A percentile compares a stretch with the other conserved stretches of the same genome.
These are phyloP conservation scores for Protomyces lactucae-debilis DNA, from an alignment of 1,139 yeast species.

Conservation along the genomic window DNA sequence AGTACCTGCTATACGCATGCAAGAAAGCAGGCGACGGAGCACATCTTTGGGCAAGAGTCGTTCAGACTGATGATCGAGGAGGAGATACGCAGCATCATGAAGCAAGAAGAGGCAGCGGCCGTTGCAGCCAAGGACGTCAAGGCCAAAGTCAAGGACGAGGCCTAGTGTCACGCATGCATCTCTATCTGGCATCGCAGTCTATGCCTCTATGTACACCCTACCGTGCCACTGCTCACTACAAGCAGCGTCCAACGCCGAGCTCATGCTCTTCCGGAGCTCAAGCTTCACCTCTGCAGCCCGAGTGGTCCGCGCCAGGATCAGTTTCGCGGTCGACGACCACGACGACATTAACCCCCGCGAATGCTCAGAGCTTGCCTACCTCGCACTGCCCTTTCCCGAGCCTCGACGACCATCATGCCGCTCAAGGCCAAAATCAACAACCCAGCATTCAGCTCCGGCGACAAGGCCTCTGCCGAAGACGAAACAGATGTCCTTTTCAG, in stretches of 20 bases:
- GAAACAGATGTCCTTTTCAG: slow-evolving; percentile 51
- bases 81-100: neutral
- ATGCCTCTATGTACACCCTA: too few species aligned
- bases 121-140: neutral
- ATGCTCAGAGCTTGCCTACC: neutral
- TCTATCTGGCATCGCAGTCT: too few species aligned
- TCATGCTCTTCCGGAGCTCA: too few species aligned
- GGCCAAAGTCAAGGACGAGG: too few species aligned
- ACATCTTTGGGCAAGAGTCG: slow-evolving; percentile 5
- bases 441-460: slow-evolving; percentile 25
- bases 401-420: slow-evolving; percentile 34
- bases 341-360: neutral
- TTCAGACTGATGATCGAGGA: slow-evolving; percentile 6
- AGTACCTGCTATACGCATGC: slow-evolving; percentile 18
- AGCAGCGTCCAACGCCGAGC: too few species aligned
- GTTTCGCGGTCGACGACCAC: neutral
- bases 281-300: too few species aligned
- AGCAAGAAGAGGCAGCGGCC: neutral
- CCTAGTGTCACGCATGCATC: too few species aligned
- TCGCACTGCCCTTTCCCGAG: neutral
- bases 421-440: slow-evolving; percentile 37
- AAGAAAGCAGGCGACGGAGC: slow-evolving; percentile 9
- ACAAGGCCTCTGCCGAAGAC: neutral
- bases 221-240: too few species aligned
- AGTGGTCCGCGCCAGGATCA: too few species aligned